Percentiles rank a stretch among this genome's conserved stretches.
Evolutionary conservation across 163 green algal species (phyloP).

Genomic region (Scenedesmus sp.): DNA sequence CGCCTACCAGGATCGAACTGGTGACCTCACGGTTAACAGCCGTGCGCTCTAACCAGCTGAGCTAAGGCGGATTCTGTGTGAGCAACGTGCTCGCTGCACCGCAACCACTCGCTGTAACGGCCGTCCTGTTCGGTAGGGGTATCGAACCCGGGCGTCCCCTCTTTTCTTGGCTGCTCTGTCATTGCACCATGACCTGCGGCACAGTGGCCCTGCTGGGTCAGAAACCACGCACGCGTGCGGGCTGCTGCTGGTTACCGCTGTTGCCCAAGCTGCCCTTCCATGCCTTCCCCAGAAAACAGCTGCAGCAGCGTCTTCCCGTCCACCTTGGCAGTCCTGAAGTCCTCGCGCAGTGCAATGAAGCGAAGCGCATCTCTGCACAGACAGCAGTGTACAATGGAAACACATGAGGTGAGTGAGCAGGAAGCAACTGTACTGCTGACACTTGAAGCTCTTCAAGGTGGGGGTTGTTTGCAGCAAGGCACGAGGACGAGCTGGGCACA

Average conservation of each 20-base stretch:
- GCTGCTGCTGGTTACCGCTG: background rate
- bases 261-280: slow-evolving; percentile 23
- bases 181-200: no score
- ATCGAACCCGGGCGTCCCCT: background rate
- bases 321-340: slow-evolving; percentile 79
- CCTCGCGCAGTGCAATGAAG: slow-evolving; percentile 74
- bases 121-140: background rate
- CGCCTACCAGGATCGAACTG: slow-evolving; percentile 41
- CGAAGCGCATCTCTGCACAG: slow-evolving; percentile 65
- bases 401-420: background rate
- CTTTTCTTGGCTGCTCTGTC: no score
- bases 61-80: background rate
- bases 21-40: slow-evolving; percentile 49
- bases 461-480: no score
- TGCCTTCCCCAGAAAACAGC: slow-evolving; percentile 62
- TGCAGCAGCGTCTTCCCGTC: slow-evolving; percentile 65
- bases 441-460: background rate
- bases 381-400: background rate
- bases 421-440: background rate
- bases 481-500: no score
- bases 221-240: no score
- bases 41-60: slow-evolving; percentile 47
- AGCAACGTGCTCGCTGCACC: background rate
- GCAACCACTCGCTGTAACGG: no score
- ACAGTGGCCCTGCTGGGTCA: no score